phyloP scores from a whole-genome alignment of 2,329 filamentous ascomycete genomes.

The Acrocalymma vagum region DNA sequence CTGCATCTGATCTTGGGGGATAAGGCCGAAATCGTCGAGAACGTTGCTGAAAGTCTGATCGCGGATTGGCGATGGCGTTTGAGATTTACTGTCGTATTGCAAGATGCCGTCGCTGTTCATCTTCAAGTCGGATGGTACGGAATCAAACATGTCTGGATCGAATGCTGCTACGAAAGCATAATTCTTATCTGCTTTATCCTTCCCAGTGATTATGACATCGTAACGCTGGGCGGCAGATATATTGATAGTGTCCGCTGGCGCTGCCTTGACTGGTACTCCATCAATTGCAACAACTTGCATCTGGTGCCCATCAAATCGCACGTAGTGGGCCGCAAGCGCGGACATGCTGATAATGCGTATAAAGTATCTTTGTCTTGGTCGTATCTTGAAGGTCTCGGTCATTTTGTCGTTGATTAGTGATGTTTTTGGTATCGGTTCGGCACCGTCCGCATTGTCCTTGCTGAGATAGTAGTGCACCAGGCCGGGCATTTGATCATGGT shows the following conservation, averaged over 20 bases:
- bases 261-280: constrained; percentile 69
- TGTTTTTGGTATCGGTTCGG: constrained; percentile 71
- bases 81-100: no score
- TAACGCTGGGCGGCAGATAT: constrained; percentile 75
- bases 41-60: constrained; percentile 47
- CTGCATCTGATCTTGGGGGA: no score
- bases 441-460: constrained; percentile 60
- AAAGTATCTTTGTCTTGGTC: constrained; percentile 66
- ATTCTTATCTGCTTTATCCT: constrained; percentile 58
- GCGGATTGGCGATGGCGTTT: no score
- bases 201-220: constrained; percentile 68
- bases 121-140: no score
- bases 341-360: constrained; percentile 74
- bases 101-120: no score
- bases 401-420: constrained; percentile 69
- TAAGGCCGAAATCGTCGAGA: constrained; percentile 76
- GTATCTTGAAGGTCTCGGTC: constrained; percentile 50
- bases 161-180: no score
- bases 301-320: constrained; percentile 72
- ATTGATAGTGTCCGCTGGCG: constrained; percentile 66
- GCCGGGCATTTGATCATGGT: constrained; percentile 65
- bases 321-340: constrained; percentile 73
- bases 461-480: constrained; percentile 58
- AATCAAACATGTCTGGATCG: no score
- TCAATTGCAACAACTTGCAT: constrained; percentile 74